phyloP scores from a whole-genome alignment of 371 early-diverging fungal species.

The Batkoa obscura region DNA sequence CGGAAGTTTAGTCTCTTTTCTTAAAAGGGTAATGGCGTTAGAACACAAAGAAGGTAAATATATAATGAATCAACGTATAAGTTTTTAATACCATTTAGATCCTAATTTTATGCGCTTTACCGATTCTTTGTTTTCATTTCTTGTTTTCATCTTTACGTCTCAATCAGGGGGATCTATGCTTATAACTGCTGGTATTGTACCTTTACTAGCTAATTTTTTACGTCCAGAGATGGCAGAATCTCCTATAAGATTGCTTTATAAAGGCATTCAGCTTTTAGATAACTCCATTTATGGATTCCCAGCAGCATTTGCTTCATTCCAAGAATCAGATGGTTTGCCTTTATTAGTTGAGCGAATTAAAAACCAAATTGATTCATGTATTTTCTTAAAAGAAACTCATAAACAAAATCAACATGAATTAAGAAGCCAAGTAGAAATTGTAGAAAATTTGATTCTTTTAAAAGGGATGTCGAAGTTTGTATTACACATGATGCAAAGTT shows the following conservation, averaged over 20 bases:
- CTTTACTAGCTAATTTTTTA: constrained; percentile 41
- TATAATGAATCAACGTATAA: background rate
- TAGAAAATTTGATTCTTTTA: constrained; percentile 38
- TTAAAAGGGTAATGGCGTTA: constrained; percentile 39
- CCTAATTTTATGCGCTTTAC: constrained; percentile 20
- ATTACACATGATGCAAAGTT: constrained; percentile 79
- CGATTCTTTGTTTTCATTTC: constrained; percentile 64
- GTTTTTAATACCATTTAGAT: constrained; percentile 10
- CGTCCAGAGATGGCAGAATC: constrained; percentile 23
- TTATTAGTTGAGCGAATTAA: constrained; percentile 54
- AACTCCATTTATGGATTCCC: constrained; percentile 54
- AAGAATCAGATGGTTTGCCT: constrained; percentile 62
- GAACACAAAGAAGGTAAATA: constrained; percentile 18
- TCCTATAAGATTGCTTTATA: constrained; percentile 31
- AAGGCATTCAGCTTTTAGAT: constrained; percentile 57
- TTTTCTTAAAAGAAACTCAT: constrained; percentile 40
- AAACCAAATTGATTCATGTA: constrained; percentile 10
- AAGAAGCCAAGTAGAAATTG: background rate
- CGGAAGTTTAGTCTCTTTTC: constrained; percentile 63
- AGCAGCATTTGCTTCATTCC: constrained; percentile 59
- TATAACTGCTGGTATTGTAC: constrained; percentile 75
- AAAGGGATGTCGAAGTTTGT: constrained; percentile 82
- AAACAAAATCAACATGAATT: background rate
- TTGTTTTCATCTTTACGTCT: constrained; percentile 51
- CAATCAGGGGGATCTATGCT: constrained; percentile 77